phyloP scores from a whole-genome alignment of 2,329 filamentous ascomycete species.

The Pseudocercospora macadamiae region DNA sequence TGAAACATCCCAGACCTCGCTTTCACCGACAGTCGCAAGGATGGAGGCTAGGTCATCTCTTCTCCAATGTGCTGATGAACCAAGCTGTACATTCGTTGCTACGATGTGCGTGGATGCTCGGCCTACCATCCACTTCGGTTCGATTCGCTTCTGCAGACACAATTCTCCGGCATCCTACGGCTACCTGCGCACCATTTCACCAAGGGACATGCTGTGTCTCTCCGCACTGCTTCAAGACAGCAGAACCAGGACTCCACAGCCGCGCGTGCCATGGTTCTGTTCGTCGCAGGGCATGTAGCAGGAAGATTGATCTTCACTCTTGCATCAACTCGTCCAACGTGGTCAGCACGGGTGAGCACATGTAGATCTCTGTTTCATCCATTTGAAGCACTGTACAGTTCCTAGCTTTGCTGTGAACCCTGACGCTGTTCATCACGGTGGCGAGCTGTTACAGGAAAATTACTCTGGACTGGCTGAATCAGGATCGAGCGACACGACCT shows the following conservation, averaged over 20 bases:
- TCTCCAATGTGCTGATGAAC: too few species aligned
- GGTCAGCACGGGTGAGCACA: too few species aligned
- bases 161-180: not conserved
- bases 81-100: too few species aligned
- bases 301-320: not conserved
- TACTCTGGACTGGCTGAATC: not conserved
- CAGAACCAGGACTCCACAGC: not conserved
- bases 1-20: too few species aligned
- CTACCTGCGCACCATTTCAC: not conserved
- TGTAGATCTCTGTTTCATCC: not conserved
- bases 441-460: not conserved
- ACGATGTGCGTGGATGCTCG: too few species aligned
- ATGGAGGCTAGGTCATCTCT: too few species aligned
- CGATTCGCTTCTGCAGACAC: not conserved
- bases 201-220: not conserved
- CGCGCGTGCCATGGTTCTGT: not conserved
- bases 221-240: not conserved
- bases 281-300: not conserved
- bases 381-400: not conserved
- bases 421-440: not conserved
- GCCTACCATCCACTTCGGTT: not conserved
- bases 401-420: not conserved
- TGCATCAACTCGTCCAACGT: too few species aligned
- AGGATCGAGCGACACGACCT: too few species aligned
- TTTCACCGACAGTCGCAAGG: too few species aligned